A percentile compares a stretch with the other conserved stretches of the same genome.
Evolutionary conservation across 164 flowering plant species (phyloP).

Genomic region (Macadamia tetraphylla): DNA sequence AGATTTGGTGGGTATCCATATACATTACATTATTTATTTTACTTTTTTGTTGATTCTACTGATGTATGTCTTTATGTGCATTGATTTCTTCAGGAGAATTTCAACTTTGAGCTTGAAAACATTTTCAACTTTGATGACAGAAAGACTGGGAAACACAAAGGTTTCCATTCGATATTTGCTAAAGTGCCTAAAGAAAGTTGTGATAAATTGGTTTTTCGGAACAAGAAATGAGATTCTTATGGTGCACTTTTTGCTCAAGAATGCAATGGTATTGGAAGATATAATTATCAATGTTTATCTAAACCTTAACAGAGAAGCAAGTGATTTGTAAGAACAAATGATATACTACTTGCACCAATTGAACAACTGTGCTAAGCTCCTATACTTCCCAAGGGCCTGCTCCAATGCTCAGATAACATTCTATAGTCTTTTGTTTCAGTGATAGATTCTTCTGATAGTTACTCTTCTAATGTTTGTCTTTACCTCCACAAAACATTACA

Average conservation of each 20-base stretch:
- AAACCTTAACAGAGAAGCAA: no score
- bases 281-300: not conserved
- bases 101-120: not conserved
- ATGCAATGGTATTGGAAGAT: not conserved
- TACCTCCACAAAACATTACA: no score
- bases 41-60: not conserved
- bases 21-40: not conserved
- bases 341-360: no score
- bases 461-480: no score
- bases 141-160: not conserved
- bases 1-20: not conserved
- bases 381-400: no score
- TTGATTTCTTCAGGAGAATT: not conserved
- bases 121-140: not conserved
- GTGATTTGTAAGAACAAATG: no score
- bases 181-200: not conserved
- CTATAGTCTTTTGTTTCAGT: no score
- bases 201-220: not conserved
- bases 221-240: not conserved
- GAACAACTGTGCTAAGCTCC: no score
- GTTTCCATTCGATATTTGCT: not conserved
- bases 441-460: no score
- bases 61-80: not conserved
- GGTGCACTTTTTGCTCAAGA: not conserved
- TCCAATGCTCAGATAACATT: no score